A percentile compares a stretch with the other conserved stretches of the same genome.
phyloP scores from a whole-genome alignment of 1,284 basidiomycete species.

The Rugosomyces carneus region DNA sequence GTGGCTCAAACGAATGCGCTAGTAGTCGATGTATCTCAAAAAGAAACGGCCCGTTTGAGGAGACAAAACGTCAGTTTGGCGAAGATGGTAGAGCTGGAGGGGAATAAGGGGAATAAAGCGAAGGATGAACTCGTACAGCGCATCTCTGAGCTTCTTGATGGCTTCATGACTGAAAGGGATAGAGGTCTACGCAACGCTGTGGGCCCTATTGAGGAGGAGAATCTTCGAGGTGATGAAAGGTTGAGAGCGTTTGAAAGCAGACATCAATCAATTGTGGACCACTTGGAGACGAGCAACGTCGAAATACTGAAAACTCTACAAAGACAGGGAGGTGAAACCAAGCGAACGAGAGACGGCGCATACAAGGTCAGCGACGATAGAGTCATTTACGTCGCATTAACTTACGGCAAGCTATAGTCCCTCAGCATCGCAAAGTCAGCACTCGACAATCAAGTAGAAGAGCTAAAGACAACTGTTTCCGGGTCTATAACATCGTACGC shows the following conservation, averaged over 20 bases:
- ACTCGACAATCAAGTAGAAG: conserved; percentile 39
- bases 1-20: conserved; percentile 46
- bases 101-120: conserved; percentile 54
- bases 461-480: conserved; percentile 39
- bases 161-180: conserved; percentile 67
- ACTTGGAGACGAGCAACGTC: conserved; percentile 33
- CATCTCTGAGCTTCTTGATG: conserved; percentile 64
- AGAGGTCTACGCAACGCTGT: conserved; percentile 60
- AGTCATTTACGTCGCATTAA: background rate
- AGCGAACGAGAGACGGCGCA: conserved; percentile 50
- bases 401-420: conserved; percentile 30
- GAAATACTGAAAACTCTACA: conserved; percentile 39
- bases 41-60: conserved; percentile 62
- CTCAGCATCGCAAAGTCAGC: conserved; percentile 33
- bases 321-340: conserved; percentile 44
- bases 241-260: conserved; percentile 42
- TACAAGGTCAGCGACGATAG: conserved; percentile 44
- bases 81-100: conserved; percentile 62
- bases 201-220: conserved; percentile 47
- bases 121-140: conserved; percentile 70
- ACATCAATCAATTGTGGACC: conserved; percentile 42
- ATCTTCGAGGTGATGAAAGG: conserved; percentile 46
- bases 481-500: conserved; percentile 48
- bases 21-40: conserved; percentile 43
- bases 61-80: conserved; percentile 69